Evolutionary conservation across 768 basidiomycete species (phyloP).

Genomic region (Pholiota molesta): DNA sequence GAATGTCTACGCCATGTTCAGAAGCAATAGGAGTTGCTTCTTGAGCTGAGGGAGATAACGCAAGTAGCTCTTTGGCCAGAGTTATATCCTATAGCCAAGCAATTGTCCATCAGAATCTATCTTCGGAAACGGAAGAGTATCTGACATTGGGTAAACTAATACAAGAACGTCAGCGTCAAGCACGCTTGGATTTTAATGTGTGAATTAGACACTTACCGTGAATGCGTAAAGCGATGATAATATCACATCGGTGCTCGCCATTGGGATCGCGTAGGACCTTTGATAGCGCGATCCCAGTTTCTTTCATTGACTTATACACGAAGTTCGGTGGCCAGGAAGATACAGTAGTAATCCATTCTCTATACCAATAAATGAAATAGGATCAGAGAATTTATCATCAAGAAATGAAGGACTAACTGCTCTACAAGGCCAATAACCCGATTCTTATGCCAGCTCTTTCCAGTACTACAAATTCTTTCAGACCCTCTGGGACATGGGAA

Average conservation of each 20-base stretch:
- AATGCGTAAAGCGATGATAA: slow-evolving; percentile 90
- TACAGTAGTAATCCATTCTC: slow-evolving; percentile 90
- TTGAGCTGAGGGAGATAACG: slow-evolving; percentile 60
- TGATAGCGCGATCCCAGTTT: slow-evolving; percentile 75
- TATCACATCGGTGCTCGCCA: slow-evolving; percentile 71
- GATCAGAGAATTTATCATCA: not conserved
- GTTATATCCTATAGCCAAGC: slow-evolving; percentile 57
- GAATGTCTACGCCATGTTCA: slow-evolving; percentile 78
- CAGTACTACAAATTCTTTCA: slow-evolving; percentile 66
- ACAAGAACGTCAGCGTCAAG: not conserved
- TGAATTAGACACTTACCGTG: slow-evolving; percentile 46
- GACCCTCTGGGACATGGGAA: slow-evolving; percentile 56
- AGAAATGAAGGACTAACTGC: slow-evolving; percentile 46
- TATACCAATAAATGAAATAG: slow-evolving; percentile 27
- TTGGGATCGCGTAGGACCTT: slow-evolving; percentile 68
- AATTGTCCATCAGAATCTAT: not conserved
- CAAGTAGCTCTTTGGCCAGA: slow-evolving; percentile 68
- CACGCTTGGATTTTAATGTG: slow-evolving; percentile 1
- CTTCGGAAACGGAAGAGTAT: not conserved
- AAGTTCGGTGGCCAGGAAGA: slow-evolving; percentile 86
- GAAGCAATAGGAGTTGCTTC: slow-evolving; percentile 40
- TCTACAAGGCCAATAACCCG: slow-evolving; percentile 86
- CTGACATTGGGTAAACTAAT: slow-evolving; percentile 53
- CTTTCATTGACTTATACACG: slow-evolving; percentile 72
- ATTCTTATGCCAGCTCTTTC: slow-evolving; percentile 73